These are phyloP conservation scores for Lathyrus sativus DNA, from an alignment of 306 rosid species.

Conservation along the genomic window DNA sequence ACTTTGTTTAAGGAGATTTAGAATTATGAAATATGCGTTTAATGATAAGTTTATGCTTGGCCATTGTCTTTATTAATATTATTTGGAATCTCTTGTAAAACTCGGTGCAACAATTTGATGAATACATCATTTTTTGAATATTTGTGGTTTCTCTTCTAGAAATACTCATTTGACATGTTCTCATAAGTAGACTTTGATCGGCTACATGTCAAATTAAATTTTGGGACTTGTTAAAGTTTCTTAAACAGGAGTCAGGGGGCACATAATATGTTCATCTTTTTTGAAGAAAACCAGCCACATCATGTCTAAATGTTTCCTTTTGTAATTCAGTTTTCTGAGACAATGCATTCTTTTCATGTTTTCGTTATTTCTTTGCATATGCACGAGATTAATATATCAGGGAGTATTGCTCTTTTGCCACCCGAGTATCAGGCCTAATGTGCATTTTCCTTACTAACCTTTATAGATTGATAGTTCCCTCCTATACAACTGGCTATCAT, in stretches of 20 bases:
- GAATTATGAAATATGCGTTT: constrained; percentile 2
- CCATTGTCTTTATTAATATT: not conserved
- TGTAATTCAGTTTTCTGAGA: constrained; percentile 21
- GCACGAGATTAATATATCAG: not conserved
- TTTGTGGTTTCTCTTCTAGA: not conserved
- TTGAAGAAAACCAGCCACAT: not conserved
- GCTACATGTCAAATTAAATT: not conserved
- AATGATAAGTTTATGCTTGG: not conserved
- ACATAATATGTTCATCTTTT: constrained; percentile 2
- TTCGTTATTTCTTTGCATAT: not conserved
- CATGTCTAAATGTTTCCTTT: constrained; percentile 19
- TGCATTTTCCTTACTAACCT: not conserved
- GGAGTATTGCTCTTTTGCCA: not conserved
- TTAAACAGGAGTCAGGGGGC: not conserved
- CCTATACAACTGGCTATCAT: constrained; percentile 4
- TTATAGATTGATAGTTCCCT: not conserved
- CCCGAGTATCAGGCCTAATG: not conserved
- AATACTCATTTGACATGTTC: constrained; percentile 11
- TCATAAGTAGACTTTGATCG: constrained; percentile 3
- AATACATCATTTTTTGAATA: not conserved
- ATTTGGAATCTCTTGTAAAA: not conserved
- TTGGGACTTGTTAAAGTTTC: not conserved
- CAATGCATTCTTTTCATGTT: not conserved
- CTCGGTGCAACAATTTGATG: constrained; percentile 7
- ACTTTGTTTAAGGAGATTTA: constrained; percentile 13